Conservation (phyloP, 2,329 filamentous ascomycete genomes). For the Cryphonectria naterciae region DNA sequence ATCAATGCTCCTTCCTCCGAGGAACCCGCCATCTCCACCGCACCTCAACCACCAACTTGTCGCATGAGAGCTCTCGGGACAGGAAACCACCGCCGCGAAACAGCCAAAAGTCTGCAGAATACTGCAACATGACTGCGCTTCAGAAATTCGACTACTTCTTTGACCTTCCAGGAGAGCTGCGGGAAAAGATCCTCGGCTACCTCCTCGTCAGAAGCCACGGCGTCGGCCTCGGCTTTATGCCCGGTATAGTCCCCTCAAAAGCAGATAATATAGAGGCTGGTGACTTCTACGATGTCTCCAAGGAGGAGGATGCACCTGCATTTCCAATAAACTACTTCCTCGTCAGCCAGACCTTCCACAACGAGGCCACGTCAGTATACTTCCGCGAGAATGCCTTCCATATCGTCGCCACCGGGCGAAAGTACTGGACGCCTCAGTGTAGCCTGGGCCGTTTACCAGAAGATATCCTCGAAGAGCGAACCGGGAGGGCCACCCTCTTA, state of each 20-base stretch:
- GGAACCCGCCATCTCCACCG: background rate
- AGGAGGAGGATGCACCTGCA: background rate
- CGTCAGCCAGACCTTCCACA: conserved; percentile 30
- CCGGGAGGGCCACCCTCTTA: conserved; percentile 6
- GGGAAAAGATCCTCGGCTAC: conserved; percentile 35
- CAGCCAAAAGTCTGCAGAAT: background rate
- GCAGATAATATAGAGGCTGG: background rate
- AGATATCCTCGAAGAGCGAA: background rate
- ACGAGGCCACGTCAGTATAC: conserved; percentile 34
- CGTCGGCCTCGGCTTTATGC: conserved; percentile 29
- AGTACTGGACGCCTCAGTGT: background rate
- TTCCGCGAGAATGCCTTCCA: conserved; percentile 37
- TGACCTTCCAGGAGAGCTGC: conserved; percentile 37
- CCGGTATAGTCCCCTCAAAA: background rate
- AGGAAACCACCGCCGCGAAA: background rate
- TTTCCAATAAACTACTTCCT: conserved; percentile 24
- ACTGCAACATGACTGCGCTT: background rate
- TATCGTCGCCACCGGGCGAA: conserved; percentile 29
- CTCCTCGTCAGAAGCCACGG: conserved; percentile 32
- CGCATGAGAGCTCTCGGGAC: background rate
- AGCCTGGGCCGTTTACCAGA: background rate
- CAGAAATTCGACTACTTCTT: conserved; percentile 35
- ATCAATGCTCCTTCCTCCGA: background rate
- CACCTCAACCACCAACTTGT: background rate
- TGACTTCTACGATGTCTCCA: background rate